Conservation (phyloP, 1,284 basidiomycete genomes). For the Blastosporella zonata region DNA sequence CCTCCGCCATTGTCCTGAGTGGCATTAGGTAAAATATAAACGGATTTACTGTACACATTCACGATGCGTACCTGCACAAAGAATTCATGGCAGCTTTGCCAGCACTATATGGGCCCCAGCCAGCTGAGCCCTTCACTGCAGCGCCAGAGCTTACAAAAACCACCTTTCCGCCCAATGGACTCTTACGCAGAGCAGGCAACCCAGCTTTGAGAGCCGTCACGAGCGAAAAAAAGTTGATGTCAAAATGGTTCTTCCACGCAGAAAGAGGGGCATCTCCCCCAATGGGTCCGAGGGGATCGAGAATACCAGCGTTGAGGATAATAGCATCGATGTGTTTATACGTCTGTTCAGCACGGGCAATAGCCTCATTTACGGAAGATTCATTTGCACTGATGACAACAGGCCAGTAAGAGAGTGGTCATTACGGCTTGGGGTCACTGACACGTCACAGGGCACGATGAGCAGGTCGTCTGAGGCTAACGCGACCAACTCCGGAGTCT, state of each 20-base stretch:
- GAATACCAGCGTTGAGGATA: constrained; percentile 75
- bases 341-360: constrained; percentile 43
- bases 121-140: constrained; percentile 61
- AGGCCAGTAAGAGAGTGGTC: constrained; percentile 18
- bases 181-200: constrained; percentile 66
- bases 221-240: constrained; percentile 84
- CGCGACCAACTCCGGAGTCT: constrained; percentile 56
- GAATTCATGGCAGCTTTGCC: constrained; percentile 86
- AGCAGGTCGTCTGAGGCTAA: constrained; percentile 52
- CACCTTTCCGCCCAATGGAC: constrained; percentile 58
- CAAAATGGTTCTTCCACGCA: constrained; percentile 63
- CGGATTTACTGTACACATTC: constrained; percentile 26
- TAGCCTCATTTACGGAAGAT: constrained; percentile 49
- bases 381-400: constrained; percentile 50
- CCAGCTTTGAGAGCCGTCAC: constrained; percentile 62
- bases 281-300: constrained; percentile 46
- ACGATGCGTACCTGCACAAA: constrained; percentile 52
- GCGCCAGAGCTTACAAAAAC: constrained; percentile 84
- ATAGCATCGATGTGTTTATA: constrained; percentile 71
- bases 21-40: constrained; percentile 50
- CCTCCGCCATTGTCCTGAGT: constrained; percentile 73
- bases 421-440: constrained; percentile 31
- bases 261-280: constrained; percentile 37
- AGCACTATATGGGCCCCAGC: constrained; percentile 81
- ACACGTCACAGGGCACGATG: constrained; percentile 71